Base-by-base conservation (phyloP, 768 basidiomycete genomes). In the Suillus variegatus region DNA sequence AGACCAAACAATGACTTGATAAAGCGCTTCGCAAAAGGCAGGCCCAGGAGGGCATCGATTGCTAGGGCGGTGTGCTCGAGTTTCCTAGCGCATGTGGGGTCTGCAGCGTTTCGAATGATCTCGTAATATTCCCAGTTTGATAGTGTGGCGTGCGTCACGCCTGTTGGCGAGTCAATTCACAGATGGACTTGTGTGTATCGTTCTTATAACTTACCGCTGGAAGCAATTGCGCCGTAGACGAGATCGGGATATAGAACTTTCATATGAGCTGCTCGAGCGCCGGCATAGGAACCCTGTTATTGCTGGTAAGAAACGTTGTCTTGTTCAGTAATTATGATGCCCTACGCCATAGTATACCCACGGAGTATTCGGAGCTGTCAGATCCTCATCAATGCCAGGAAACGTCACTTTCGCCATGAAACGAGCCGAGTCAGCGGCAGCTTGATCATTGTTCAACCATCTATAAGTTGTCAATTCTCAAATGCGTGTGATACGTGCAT, bases 341-440 rank as follows among this genome's bases (percentile, higher is more conserved):
- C 86, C 49, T 74, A 94, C 95, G 16, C 97, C 97, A 71, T 97
- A 97, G 75, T 97, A 95, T 63, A 95, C 94, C 93, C 93, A 95
- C 10, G 93, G 92, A 1, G 89, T 89, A 36, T 78, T 79, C 20
- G 90, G 86, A 13, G 93, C 85, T 20, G 89, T 90, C 68, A 94
- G 71, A 71, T 92, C 85, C 70, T 90, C 88, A 2, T 84, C 77
- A 58, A 95, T 86, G 1, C 87, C 91, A 8, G 82, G 76, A 69
- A 96, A 90, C 70, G 88, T 85, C 74, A 97, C 86, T 66, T 89
- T 86, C 8, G 84, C 80, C 86, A 97, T 94, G 73, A 99, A 97
- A 76, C 91, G 86, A 5, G 95, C 95, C 44, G 93, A 94, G 79
- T 99, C 97, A 6, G 92, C 91, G 2, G 93, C 86, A 3, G 95